phyloP scores from a whole-genome alignment of 106 monocot genomes.

The Dioscorea alata region DNA sequence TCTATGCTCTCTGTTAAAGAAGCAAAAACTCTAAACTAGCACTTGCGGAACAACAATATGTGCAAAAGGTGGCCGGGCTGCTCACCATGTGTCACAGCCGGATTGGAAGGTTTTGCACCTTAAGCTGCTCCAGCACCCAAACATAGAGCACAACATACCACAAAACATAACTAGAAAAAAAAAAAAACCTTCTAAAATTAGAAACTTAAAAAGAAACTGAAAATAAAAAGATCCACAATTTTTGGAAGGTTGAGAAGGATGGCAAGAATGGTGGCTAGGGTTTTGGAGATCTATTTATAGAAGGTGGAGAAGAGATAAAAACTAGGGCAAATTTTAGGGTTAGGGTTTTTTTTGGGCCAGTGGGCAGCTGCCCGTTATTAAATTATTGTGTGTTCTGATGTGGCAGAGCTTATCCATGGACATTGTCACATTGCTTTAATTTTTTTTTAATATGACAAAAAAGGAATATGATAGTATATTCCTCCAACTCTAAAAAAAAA shows the following conservation, averaged over 20 bases:
- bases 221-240: neutral
- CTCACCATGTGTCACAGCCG: neutral
- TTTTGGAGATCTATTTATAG: neutral
- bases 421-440: no score
- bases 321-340: no score
- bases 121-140: neutral
- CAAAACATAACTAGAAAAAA: neutral
- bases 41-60: neutral
- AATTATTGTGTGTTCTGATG: no score
- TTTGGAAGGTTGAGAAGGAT: neutral
- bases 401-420: no score
- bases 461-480: no score
- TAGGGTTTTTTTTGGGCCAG: no score
- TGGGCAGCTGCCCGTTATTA: no score
- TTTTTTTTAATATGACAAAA: no score
- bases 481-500: no score
- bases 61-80: conserved; percentile 7
- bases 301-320: no score
- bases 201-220: neutral
- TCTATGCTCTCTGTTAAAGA: neutral
- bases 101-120: conserved; percentile 5
- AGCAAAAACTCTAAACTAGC: neutral
- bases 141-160: neutral
- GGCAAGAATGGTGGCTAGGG: neutral
- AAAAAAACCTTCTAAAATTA: neutral